Evolutionary conservation across 495 filamentous ascomycete genomes (phyloP).

Genomic region (Hypoxylon cercidicola): DNA sequence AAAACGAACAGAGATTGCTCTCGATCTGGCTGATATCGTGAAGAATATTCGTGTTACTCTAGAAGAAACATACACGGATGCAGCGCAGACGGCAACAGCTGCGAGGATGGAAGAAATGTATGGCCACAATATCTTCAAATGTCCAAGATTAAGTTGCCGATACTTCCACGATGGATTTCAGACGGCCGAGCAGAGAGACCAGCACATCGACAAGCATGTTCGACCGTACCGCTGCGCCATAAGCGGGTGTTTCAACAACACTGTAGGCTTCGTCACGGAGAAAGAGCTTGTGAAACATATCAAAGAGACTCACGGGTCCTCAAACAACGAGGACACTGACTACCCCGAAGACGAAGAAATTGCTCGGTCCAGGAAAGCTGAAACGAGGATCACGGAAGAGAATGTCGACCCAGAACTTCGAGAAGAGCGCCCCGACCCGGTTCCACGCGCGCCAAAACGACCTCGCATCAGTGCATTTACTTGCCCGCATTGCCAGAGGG

Average conservation of each 20-base stretch:
- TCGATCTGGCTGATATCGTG: constrained; percentile 33
- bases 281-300: constrained; percentile 53
- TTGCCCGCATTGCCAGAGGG: constrained; percentile 55
- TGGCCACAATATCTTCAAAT: constrained; percentile 52
- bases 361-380: not conserved
- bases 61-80: constrained; percentile 27
- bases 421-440: constrained; percentile 9
- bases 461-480: constrained; percentile 43
- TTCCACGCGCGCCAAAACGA: constrained; percentile 9
- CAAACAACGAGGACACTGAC: not conserved
- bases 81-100: not conserved
- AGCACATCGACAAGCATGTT: constrained; percentile 48
- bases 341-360: constrained; percentile 21
- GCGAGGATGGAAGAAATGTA: constrained; percentile 44
- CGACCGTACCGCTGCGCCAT: constrained; percentile 50
- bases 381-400: constrained; percentile 1
- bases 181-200: constrained; percentile 37
- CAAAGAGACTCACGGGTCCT: constrained; percentile 11
- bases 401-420: constrained; percentile 4
- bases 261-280: constrained; percentile 45
- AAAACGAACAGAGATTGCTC: not conserved
- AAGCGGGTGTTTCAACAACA: constrained; percentile 37
- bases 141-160: constrained; percentile 49
- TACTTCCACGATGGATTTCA: constrained; percentile 55
- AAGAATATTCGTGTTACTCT: constrained; percentile 41